Evolutionary conservation across 83 land plant genomes (phyloP).

Genomic region (Picea abies): DNA sequence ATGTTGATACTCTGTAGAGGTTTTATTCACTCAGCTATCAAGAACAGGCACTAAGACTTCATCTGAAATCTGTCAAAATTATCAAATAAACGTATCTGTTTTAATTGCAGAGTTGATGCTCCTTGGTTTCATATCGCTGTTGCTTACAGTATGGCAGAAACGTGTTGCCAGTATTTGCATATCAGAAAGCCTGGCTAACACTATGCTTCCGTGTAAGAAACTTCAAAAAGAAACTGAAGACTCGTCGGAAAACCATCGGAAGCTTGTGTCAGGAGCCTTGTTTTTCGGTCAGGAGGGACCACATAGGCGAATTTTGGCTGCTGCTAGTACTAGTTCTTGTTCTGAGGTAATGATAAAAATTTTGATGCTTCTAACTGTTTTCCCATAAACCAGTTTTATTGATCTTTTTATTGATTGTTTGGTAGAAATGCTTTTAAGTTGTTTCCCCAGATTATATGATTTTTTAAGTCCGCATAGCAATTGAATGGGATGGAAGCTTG

Average conservation of each 20-base stretch:
- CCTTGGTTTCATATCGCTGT: constrained; percentile 60
- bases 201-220: constrained; percentile 43
- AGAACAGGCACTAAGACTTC: neutral
- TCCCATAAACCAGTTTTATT: neutral
- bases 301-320: neutral
- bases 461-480: too few relatives aligned
- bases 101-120: constrained; percentile 60
- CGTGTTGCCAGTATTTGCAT: constrained; percentile 46
- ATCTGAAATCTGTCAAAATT: neutral
- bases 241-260: neutral
- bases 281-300: neutral
- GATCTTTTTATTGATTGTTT: neutral
- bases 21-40: neutral
- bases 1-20: neutral
- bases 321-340: too few relatives aligned
- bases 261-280: neutral
- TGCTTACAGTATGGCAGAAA: constrained; percentile 52
- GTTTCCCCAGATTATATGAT: too few relatives aligned
- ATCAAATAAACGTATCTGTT: neutral
- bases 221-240: neutral
- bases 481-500: too few relatives aligned
- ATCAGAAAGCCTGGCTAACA: constrained; percentile 29
- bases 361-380: neutral
- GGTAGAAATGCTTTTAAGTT: too few relatives aligned
- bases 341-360: neutral